Percentiles rank a stretch among this genome's conserved stretches.
Evolutionary conservation across 306 rosid species (phyloP).

Genomic region (Glycyrrhiza uralensis): DNA sequence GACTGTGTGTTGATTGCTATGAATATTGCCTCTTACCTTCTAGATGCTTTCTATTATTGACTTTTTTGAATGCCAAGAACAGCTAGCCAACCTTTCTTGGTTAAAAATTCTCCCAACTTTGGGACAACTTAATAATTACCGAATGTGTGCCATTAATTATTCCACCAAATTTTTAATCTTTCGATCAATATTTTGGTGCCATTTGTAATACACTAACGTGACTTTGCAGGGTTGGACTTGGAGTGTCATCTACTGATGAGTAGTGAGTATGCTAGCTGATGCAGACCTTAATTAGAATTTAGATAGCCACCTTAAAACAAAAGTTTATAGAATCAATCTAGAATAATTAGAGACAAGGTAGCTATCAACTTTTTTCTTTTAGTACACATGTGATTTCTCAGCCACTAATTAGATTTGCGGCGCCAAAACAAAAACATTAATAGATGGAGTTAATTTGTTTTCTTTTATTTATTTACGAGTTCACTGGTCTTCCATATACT

Average conservation of each 20-base stretch:
- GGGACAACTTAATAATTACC: background rate
- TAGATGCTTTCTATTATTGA: background rate
- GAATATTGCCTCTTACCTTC: background rate
- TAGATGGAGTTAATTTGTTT: too few species aligned
- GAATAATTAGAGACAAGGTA: background rate
- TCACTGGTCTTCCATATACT: too few species aligned
- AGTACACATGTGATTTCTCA: background rate
- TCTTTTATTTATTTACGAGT: too few species aligned
- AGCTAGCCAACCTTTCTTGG: background rate
- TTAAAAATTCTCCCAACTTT: background rate
- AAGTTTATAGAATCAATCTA: background rate
- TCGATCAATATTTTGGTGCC: background rate
- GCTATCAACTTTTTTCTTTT: background rate
- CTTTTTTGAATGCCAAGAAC: background rate
- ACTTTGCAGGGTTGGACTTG: background rate
- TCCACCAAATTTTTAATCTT: too few species aligned
- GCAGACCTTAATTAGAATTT: background rate
- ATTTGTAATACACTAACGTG: background rate
- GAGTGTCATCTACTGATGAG: background rate
- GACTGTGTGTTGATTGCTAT: background rate
- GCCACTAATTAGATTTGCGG: background rate
- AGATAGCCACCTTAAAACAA: background rate
- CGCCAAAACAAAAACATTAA: background rate
- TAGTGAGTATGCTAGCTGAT: background rate
- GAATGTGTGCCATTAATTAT: background rate